Percentiles rank a stretch among this genome's conserved stretches.
Conservation (phyloP, 2,329 filamentous ascomycete genomes). For the Diaporthe ilicicola region DNA sequence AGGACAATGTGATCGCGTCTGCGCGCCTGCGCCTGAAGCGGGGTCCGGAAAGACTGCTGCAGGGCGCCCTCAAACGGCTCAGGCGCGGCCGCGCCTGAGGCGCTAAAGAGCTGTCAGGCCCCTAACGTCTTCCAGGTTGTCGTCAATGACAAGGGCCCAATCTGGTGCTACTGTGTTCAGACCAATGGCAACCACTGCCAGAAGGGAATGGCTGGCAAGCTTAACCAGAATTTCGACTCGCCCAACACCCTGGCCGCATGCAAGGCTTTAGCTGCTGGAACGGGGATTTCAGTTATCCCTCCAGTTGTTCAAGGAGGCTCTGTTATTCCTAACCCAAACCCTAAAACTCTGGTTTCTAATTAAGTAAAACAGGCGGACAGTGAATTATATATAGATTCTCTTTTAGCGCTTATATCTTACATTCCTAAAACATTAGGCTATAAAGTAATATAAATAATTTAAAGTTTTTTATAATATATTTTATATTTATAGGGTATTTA, state of each 20-base stretch:
- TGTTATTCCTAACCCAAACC: constrained; percentile 53
- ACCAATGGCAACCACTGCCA: constrained; percentile 54
- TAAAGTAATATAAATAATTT: neutral
- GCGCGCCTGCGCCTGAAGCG: constrained; percentile 2
- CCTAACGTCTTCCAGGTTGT: constrained; percentile 54
- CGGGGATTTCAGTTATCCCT: constrained; percentile 43
- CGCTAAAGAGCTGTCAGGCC: constrained; percentile 32
- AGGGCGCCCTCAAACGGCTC: neutral
- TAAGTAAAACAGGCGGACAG: neutral
- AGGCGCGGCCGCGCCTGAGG: constrained; percentile 27
- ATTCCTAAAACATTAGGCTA: neutral
- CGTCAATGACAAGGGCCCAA: constrained; percentile 50
- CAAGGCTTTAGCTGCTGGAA: constrained; percentile 46
- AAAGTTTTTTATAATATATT: neutral
- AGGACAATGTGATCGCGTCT: neutral
- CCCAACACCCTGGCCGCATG: constrained; percentile 49
- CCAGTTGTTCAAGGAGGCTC: constrained; percentile 45
- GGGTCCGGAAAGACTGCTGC: neutral
- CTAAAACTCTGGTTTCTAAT: constrained; percentile 48
- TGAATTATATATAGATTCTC: neutral
- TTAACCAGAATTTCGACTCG: constrained; percentile 57
- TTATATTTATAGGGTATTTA: neutral
- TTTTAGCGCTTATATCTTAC: neutral
- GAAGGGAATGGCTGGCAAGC: constrained; percentile 57
- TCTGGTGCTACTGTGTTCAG: constrained; percentile 57